A percentile compares a stretch with the other conserved stretches of the same genome.
phyloP scores from a whole-genome alignment of 2,329 filamentous ascomycete species.

The Fusarium circinatum region DNA sequence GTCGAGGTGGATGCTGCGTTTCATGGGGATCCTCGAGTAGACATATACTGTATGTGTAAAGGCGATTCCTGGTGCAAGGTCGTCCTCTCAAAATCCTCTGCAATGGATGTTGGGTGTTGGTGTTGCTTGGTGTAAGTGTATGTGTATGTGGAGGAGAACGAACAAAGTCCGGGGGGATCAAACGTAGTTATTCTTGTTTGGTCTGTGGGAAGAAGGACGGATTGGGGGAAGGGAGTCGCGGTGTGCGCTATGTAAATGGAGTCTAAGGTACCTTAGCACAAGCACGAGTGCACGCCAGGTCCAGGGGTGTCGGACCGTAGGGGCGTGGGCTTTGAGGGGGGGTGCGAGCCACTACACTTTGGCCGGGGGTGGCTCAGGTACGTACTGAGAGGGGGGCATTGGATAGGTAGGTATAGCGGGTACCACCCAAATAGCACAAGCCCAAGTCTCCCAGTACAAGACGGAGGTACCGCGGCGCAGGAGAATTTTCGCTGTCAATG shows the following conservation, averaged over 20 bases:
- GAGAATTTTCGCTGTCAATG: conserved; percentile 25
- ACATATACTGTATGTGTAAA: conserved; percentile 34
- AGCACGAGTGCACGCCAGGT: conserved; percentile 35
- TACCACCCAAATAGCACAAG: conserved; percentile 17
- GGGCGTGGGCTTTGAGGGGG: conserved; percentile 14
- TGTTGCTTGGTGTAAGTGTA: conserved; percentile 35
- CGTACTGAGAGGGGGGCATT: conserved; percentile 11
- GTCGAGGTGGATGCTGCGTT: conserved; percentile 34
- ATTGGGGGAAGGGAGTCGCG: conserved; percentile 45
- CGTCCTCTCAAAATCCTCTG: conserved; percentile 14
- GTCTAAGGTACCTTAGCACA: conserved; percentile 20
- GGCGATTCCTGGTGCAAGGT: conserved; percentile 24
- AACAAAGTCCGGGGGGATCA: conserved; percentile 43
- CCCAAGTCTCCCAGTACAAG: conserved; percentile 40
- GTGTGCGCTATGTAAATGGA: conserved; percentile 43
- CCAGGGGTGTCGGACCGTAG: conserved; percentile 18
- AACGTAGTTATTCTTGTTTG: conserved; percentile 45
- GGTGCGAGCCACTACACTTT: background rate
- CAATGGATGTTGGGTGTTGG: conserved; percentile 21
- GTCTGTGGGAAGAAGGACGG: conserved; percentile 42
- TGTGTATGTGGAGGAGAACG: conserved; percentile 39
- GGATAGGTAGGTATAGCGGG: conserved; percentile 19
- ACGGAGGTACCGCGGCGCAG: conserved; percentile 43
- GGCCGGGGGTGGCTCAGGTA: conserved; percentile 13
- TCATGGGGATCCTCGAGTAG: conserved; percentile 41